Evolutionary conservation across 2,329 filamentous ascomycete species (phyloP), one percentile per base, ranked within the genome.

Genomic region (Aspergillus costaricaensis): DNA sequence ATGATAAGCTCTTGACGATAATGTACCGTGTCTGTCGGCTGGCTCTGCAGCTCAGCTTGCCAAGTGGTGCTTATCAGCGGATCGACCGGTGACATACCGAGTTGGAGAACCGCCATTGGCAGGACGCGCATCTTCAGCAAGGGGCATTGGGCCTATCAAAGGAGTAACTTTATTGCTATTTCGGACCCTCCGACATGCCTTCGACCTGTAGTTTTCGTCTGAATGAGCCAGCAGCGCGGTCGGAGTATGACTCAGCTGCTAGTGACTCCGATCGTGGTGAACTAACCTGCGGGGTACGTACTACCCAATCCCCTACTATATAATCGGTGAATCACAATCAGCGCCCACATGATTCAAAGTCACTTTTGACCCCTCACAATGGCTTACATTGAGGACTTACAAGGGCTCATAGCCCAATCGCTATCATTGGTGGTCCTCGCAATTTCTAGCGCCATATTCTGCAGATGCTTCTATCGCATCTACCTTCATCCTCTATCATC

Each of bases 401-500:
- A 50, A 30, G 47, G 25, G 47, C 6, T 30, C 5, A 30, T n/a
- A 17, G 19, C 57, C 41, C 55, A 23, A 38, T 10, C 47, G 23
- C n/a, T 54, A 21, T 15, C 15, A 15, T 30, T 41, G 21, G 19
- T 12, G 14, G 36, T n/a, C n/a, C 1, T 53, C 21, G 50, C 30
- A 6, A 21, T 15, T 25, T 15, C 10, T n/a, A 23, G 30, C 21
- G 12, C 21, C 25, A 5, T 58, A 14, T 32, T 60, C 17, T 50
- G 8, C 25, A 59, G 57, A 25, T 55, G 23, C 43, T 60, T 76
- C 49, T 78, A 80, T 65, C 66, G 71, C 21, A 48, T 77, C 19
- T 72, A 67, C 55, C 65, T 77, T 38, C 77, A 80, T 56, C 76
- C 78, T n/a, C 67, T 80, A 39, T 67, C 73, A 8, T 70, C 70